These are phyloP conservation scores for Aquilaria malaccensis DNA, from an alignment of 345 rosid genomes.

Conservation along the genomic window DNA sequence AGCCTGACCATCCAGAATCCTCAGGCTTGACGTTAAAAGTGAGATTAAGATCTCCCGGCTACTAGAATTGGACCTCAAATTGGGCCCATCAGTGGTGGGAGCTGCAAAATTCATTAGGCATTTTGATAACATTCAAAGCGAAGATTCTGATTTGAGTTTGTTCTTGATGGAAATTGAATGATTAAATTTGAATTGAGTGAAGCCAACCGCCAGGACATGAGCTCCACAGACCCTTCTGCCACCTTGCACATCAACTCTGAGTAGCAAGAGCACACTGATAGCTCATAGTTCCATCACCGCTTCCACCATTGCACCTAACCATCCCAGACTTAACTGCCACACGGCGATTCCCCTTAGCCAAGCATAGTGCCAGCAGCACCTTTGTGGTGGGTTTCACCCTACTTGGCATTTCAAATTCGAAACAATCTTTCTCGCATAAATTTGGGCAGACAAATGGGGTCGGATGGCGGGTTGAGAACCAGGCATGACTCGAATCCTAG, in stretches of 20 bases:
- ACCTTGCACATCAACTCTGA: no score
- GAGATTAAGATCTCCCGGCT: no score
- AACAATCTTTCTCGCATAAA: slow-evolving; percentile 14
- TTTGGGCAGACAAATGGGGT: slow-evolving; percentile 55
- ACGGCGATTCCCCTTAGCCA: slow-evolving; percentile 65
- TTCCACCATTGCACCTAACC: slow-evolving; percentile 57
- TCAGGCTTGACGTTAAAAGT: no score
- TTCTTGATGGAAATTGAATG: no score
- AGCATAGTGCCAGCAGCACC: slow-evolving; percentile 59
- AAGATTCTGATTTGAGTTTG: no score
- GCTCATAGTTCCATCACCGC: slow-evolving; percentile 55
- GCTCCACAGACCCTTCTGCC: slow-evolving; percentile 31
- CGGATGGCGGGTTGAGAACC: slow-evolving; percentile 68
- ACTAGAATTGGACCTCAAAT: no score
- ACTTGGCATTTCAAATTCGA: slow-evolving; percentile 35
- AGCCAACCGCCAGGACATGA: slow-evolving; percentile 20
- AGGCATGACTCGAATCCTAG: slow-evolving; percentile 43
- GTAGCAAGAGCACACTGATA: slow-evolving; percentile 70
- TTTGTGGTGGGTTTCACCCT: slow-evolving; percentile 65
- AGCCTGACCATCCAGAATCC: no score
- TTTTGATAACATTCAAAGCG: no score
- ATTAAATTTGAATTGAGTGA: no score
- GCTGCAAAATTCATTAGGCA: no score
- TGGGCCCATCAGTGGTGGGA: no score
- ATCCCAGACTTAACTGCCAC: slow-evolving; percentile 84